Evolutionary conservation across 2,329 filamentous ascomycete genomes (phyloP), one percentile per base, ranked within the genome.

Genomic region (Sclerotinia sclerotiorum): DNA sequence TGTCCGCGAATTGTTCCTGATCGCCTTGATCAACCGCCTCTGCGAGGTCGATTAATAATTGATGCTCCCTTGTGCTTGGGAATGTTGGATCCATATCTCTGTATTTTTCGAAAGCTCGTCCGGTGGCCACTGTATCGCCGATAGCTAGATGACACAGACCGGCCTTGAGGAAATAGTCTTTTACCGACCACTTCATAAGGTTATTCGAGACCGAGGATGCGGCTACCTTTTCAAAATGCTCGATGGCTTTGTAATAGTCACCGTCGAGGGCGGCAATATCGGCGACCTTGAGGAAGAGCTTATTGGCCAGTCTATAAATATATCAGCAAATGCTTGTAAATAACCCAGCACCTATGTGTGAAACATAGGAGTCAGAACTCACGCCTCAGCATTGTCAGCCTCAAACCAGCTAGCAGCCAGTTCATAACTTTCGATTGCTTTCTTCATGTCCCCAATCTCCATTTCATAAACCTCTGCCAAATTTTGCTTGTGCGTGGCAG

Each of bases 81-180:
- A 98, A 97, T 39, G 86, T 85, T 24, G 89, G 88, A 77, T 97
- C 92, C 76, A 91, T 84, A 67, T 96, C 92, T 71, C 86, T 83
- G 82, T 97, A 98, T 73, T 87, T 88, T 76, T 96, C 90, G 29
- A 98, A 82, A 42, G 93, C 94, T 62, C 92, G 87, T 77, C 90
- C 90, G 24, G 89, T 86, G 60, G 90, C 91, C 66, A 97, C 91
- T 75, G 90, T 82, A 78, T 98, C 94, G 70, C 84, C 83, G 24
- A 82, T 84, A 51, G 87, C 87, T 49, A 98, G 84, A 78, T 97
- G 90, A 82, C 94, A 97, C 77, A 98, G 91, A 44, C 93, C 94
- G 0, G 93, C 92, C 82, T 97, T 97, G 76, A 98, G 85, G 76
- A 97, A 89, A 81, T 97, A 97, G 73, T 97, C 93, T 81, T 97